A percentile compares a stretch with the other conserved stretches of the same genome.
Evolutionary conservation across 1,284 basidiomycete species (phyloP).

Genomic region (Trametes sp.): DNA sequence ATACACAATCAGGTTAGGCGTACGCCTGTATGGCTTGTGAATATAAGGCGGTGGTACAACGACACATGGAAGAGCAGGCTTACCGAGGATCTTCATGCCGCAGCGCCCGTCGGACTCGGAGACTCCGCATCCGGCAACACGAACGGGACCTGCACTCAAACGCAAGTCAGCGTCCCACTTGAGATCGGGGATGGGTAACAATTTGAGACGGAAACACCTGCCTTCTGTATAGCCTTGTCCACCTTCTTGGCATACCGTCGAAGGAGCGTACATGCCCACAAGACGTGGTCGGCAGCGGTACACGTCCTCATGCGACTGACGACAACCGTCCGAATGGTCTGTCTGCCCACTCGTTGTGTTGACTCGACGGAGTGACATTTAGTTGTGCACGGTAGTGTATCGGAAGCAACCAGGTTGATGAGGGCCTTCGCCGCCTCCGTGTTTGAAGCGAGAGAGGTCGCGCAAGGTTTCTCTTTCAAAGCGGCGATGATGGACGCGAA

Average conservation of each 20-base stretch:
- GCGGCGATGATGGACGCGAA: neutral
- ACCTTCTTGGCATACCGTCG: neutral
- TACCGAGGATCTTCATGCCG: too few relatives aligned
- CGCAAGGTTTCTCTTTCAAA: neutral
- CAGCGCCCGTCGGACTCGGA: too few relatives aligned
- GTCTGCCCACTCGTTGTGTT: too few relatives aligned
- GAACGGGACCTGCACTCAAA: neutral
- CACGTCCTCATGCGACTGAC: neutral
- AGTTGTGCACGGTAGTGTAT: neutral
- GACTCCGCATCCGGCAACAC: neutral
- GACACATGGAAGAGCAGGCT: too few relatives aligned
- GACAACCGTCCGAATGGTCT: too few relatives aligned
- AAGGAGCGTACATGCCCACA: slow-evolving; percentile 7
- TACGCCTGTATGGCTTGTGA: too few relatives aligned
- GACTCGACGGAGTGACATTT: too few relatives aligned
- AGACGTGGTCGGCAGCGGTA: neutral
- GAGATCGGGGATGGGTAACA: too few relatives aligned
- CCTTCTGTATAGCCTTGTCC: neutral
- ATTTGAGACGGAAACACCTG: too few relatives aligned
- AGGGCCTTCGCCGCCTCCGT: neutral
- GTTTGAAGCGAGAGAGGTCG: neutral
- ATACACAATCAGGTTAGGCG: too few relatives aligned
- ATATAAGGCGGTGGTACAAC: too few relatives aligned
- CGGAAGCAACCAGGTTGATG: neutral
- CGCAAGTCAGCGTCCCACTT: too few relatives aligned